Base-by-base conservation (phyloP, 768 basidiomycete species). In the Panellus pusillus region DNA sequence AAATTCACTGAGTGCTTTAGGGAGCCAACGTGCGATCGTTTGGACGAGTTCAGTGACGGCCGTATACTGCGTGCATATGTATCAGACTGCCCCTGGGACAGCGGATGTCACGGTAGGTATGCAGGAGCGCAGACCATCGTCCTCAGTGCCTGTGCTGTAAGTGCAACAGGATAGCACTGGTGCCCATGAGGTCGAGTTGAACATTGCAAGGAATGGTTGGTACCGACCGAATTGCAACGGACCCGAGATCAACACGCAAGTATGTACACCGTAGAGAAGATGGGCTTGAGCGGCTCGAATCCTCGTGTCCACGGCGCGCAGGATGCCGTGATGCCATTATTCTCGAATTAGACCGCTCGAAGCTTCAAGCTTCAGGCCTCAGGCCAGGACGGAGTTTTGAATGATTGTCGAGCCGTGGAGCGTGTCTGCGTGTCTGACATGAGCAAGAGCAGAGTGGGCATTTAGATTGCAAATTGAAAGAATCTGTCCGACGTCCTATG, bases 231-330 rank as follows among this genome's bases (percentile, higher is more conserved):
- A 24, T 14, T 47, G 32, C 14, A 8, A 20, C 2, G 46, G 41
- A 43, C 17, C 12, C 40, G 39, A 47, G 13, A 28, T 18, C 20
- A 17, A 7, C 12, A 31, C 46, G 53, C 27, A 54, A 20, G 27
- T 54, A 54, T 46, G 48, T 54, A 2, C n/a, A n/a, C n/a, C n/a
- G 41, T 43, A 13, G 47, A 18, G 28, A 7, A 19, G 28, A 31
- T 11, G 3, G 32, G 32, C 7, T 2, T 3, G 32, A 9, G 32
- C 8, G 32, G 32, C 24, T 24, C 24, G 2, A 24, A 6, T 24
- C 24, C 24, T 24, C 24, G 24, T 24, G 24, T 24, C 24, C 2
- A 24, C 24, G n/a, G n/a, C n/a, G n/a, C 24, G 6, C 24, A 24
- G 24, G 3, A 14, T 35, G 32, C 32, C 32, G 32, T 35, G 8